Evolutionary conservation across 1,284 basidiomycete genomes (phyloP), one percentile per base, ranked within the genome.

Genomic region (Rhizoctonia solani): DNA sequence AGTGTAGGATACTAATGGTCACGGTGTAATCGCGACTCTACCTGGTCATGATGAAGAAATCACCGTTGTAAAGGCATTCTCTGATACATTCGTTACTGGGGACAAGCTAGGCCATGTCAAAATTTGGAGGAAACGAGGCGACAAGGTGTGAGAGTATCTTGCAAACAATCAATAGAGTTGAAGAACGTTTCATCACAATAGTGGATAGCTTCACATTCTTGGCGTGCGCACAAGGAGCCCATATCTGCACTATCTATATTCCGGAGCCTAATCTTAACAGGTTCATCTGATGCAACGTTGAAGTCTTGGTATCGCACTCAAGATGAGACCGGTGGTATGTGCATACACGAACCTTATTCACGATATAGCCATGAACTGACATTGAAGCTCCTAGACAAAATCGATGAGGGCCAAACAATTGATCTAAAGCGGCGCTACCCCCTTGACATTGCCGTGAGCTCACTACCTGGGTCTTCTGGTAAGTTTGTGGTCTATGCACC

Each of bases 251-350:
- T 95, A 1, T 83, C 81, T 44, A 77, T 81, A 3, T 76, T 79
- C 66, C 78, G 75, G 55, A 73, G 79, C 32, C 78, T 80, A 41
- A 71, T 95, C 4, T 80, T 88, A 1, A 91, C 91, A 0, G 93
- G 91, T 1, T 87, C 89, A 30, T 95, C 93, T 0, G 92, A 96
- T 74, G 85, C 86, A 0, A 77, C 77, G 0, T 80, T 95, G 46
- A 90, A 88, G 75, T 78, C 92, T 16, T 96, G 91, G 92, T 76
- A 76, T 39, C 53, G 84, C 50, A 50, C 69, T 14, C 70, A 74
- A 21, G 72, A 73, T 59, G 34, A 54, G 47, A 37, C 19, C 54
- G 47, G 53, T 23, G 56, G 61, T 49, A n/a, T 53, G 46, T 56
- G 34, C 13, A 37, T 52, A 1, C 27, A 42, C n/a, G n/a, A n/a